Percentiles rank a stretch among this genome's conserved stretches.
phyloP scores from a whole-genome alignment of 2,329 filamentous ascomycete species.

The Tolypocladium nubicola region DNA sequence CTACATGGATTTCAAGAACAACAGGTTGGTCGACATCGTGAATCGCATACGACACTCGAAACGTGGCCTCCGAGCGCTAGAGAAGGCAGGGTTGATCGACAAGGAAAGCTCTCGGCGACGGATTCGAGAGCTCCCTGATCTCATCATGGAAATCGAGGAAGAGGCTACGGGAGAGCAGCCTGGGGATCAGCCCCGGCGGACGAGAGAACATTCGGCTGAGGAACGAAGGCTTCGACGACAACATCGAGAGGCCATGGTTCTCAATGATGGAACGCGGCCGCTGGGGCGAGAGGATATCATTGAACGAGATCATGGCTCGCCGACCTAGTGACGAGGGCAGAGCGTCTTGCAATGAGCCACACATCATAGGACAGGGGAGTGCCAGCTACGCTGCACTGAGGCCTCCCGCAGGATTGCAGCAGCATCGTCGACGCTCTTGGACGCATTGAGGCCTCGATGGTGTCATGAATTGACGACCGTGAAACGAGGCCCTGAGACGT shows the following conservation, averaged over 20 bases:
- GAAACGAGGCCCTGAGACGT: not conserved
- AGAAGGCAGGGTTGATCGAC: slow-evolving; percentile 35
- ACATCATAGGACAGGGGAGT: not conserved
- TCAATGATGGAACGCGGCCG: slow-evolving; percentile 75
- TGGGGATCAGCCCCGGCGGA: slow-evolving; percentile 17
- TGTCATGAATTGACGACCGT: not conserved
- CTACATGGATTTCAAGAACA: slow-evolving; percentile 39
- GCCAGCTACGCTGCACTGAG: not conserved
- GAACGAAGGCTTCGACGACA: slow-evolving; percentile 66
- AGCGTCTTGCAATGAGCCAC: not conserved
- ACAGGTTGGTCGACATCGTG: slow-evolving; percentile 42
- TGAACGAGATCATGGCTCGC: slow-evolving; percentile 44
- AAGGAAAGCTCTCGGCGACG: slow-evolving; percentile 19
- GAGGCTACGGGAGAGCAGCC: slow-evolving; percentile 12
- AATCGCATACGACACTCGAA: slow-evolving; percentile 35
- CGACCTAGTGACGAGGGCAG: slow-evolving; percentile 12
- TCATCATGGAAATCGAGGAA: slow-evolving; percentile 22
- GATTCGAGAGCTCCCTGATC: slow-evolving; percentile 18
- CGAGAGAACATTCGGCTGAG: slow-evolving; percentile 45
- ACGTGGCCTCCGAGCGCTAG: slow-evolving; percentile 41
- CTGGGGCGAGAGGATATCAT: slow-evolving; percentile 70
- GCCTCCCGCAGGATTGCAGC: not conserved
- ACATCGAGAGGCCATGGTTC: slow-evolving; percentile 79
- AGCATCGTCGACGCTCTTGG: not conserved
- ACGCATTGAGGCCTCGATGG: not conserved